Base-by-base conservation (phyloP, 2,329 filamentous ascomycete species). In the Camptophora hylomeconis region DNA sequence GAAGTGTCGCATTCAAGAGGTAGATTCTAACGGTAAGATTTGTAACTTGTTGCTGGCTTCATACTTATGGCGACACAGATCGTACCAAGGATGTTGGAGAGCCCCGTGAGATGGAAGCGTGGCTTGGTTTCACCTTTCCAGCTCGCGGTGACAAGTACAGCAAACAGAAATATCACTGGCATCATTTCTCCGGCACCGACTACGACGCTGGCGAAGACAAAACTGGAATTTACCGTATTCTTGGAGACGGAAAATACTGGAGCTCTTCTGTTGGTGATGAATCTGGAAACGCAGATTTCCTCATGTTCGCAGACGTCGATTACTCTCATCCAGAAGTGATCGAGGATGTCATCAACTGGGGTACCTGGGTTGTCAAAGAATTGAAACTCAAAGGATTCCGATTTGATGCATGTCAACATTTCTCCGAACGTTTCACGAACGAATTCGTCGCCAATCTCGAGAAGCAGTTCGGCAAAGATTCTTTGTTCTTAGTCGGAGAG, bases 241-340 rank as follows among this genome's bases (percentile, higher is more conserved):
- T 71, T 3, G 71, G 69, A 19, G 48, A 58, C 35, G 64, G 66
- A 35, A 75, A 75, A 42, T 59, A 63, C 24, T 77, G 29, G 31
- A 34, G 31, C 14, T 12, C 12, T 6, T 26, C 29, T 29, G 31
- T 30, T 17, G 18, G 18, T 13, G 20, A 18, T 11, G 22, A 26
- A n/a, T 26, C 20, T 22, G 28, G 24, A 87, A 68, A 89, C 75
- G 41, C 87, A 95, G 58, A 89, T 28, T 77, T 70, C 44, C 60
- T 77, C 15, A 74, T 77, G 67, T 75, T 73, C 40, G 68, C 69
- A 2, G 71, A 78, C 45, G 17, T 77, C 21, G 71, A 76, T 51
- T 74, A 75, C 45, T 44, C 50, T 3, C 65, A 73, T 33, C 60
- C 63, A 0, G 71, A 74, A 42, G 72, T 76, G 5, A 54, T 61